Evolutionary conservation across 78 protist genomes (phyloP).

Genomic region (Cyanophora paradoxa): DNA sequence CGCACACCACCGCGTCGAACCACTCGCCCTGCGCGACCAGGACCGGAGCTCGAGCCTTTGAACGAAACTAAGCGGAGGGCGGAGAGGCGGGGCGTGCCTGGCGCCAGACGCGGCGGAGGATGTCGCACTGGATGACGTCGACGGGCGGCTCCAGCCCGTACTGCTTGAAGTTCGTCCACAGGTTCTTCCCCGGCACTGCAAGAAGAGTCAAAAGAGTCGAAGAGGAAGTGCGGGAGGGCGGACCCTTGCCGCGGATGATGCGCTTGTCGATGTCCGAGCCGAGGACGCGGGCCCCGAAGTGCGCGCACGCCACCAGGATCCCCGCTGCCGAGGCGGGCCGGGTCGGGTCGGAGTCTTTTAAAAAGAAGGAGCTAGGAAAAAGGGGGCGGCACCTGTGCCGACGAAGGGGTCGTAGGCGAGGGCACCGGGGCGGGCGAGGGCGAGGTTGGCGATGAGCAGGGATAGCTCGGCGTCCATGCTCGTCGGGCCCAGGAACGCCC

Average conservation of each 20-base stretch:
- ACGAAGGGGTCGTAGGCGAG: conserved; percentile 73
- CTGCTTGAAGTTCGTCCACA: conserved; percentile 51
- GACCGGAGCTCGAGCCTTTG: neutral
- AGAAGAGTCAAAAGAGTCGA: neutral
- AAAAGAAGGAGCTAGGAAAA: too few species aligned
- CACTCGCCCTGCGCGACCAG: neutral
- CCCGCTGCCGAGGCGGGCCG: too few species aligned
- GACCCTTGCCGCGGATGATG: conserved; percentile 49
- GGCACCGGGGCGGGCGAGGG: too few species aligned
- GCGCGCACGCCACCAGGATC: conserved; percentile 44
- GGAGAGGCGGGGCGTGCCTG: too few species aligned
- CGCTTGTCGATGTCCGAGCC: conserved; percentile 69
- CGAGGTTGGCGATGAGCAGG: conserved; percentile 59
- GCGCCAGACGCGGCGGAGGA: conserved; percentile 33
- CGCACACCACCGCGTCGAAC: conserved; percentile 52
- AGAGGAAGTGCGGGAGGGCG: too few species aligned
- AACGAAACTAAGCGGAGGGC: neutral
- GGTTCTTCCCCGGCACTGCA: neutral
- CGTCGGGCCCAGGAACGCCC: conserved; percentile 67
- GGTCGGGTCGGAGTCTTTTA: too few species aligned
- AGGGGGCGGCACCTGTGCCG: conserved; percentile 61
- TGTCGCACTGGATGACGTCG: conserved; percentile 31
- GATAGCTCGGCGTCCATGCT: conserved; percentile 69
- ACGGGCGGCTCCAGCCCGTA: conserved; percentile 10
- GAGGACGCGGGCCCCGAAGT: conserved; percentile 61